phyloP scores from a whole-genome alignment of 2,329 filamentous ascomycete genomes.

The Hymenoscyphus salicellus region DNA sequence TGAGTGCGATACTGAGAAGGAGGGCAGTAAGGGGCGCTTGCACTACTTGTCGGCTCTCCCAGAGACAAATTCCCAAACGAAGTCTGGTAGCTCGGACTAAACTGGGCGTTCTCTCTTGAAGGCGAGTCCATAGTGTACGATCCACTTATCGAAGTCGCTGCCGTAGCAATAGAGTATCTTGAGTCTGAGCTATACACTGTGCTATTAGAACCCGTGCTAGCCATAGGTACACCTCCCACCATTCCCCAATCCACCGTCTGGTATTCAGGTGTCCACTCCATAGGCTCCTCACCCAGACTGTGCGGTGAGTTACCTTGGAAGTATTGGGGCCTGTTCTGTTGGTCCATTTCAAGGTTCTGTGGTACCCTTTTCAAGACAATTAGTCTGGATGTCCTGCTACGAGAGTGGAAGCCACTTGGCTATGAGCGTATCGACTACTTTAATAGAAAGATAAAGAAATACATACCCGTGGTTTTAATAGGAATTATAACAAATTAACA shows the following conservation, averaged over 20 bases:
- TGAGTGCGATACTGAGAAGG: neutral
- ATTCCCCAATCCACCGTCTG: neutral
- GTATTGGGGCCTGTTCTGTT: neutral
- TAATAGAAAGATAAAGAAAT: neutral
- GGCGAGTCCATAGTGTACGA: neutral
- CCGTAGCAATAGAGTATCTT: neutral
- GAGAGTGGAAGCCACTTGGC: constrained; percentile 5
- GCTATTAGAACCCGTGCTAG: neutral
- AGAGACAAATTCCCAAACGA: neutral
- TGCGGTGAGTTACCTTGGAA: constrained; percentile 3
- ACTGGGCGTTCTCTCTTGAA: neutral
- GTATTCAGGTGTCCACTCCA: neutral
- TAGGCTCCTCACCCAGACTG: neutral
- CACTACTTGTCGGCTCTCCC: neutral
- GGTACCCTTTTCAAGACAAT: constrained; percentile 12
- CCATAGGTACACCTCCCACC: constrained; percentile 6
- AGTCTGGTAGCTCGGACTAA: neutral
- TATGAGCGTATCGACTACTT: neutral
- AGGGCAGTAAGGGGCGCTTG: neutral
- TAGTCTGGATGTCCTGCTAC: constrained; percentile 6
- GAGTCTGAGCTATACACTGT: neutral
- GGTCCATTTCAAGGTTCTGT: constrained; percentile 17
- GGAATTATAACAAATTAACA: neutral
- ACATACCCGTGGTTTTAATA: neutral
- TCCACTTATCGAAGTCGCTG: neutral